Conservation (phyloP, 768 basidiomycete genomes). For the Lactarius sanguifluus region DNA sequence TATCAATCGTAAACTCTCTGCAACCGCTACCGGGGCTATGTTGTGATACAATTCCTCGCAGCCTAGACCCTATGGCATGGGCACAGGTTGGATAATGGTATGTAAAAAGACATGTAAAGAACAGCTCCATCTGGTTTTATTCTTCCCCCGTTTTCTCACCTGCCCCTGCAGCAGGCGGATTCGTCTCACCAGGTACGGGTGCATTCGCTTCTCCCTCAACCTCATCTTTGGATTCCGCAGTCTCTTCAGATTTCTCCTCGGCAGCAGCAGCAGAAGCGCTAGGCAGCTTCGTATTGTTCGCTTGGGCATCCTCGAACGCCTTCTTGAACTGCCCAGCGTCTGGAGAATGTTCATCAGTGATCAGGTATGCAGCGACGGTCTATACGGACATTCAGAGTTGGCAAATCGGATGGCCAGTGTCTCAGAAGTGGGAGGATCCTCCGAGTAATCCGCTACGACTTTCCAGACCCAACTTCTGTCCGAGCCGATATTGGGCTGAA, state of each 20-base stretch:
- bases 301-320: constrained; percentile 84
- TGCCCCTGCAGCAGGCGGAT: constrained; percentile 33
- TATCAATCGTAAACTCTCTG: constrained; percentile 22
- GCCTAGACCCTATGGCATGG: constrained; percentile 11
- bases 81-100: constrained; percentile 24
- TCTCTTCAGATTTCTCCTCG: constrained; percentile 38
- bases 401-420: constrained; percentile 98
- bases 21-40: constrained; percentile 11
- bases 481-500: constrained; percentile 97
- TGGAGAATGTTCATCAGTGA: constrained; percentile 33
- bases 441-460: constrained; percentile 92
- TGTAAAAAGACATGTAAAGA: constrained; percentile 26
- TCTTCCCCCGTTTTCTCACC: constrained; percentile 41
- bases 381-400: constrained; percentile 83
- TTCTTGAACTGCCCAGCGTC: constrained; percentile 88
- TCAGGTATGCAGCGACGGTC: background rate
- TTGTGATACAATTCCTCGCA: constrained; percentile 19
- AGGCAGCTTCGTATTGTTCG: constrained; percentile 49
- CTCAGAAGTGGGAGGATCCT: constrained; percentile 85
- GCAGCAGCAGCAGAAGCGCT: constrained; percentile 33
- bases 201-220: constrained; percentile 35
- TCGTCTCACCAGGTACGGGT: constrained; percentile 31
- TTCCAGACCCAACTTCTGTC: constrained; percentile 99
- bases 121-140: constrained; percentile 18
- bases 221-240: constrained; percentile 31